Base-by-base conservation (phyloP, 2,329 filamentous ascomycete genomes). In the Aspergillus sp. region DNA sequence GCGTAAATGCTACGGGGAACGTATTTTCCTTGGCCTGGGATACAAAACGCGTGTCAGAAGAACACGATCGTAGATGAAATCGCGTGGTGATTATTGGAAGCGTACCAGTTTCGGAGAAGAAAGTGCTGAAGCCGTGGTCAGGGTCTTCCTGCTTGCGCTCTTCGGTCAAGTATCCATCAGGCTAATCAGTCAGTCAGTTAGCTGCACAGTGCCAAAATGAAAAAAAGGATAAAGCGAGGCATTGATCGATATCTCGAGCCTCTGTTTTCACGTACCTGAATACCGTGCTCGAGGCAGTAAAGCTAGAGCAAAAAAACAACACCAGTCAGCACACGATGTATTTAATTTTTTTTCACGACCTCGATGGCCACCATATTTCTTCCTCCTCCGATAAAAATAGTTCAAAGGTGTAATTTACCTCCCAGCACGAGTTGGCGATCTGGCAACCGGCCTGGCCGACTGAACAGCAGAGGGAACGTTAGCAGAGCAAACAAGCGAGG, bases 401-500 rank as follows among this genome's bases (percentile, higher is more conserved):
- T 30, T 48, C 40, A 41, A 15, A 8, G 19, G 40, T 47, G 58
- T 61, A 72, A 84, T 91, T 84, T 83, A 99, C 95, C 92, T 99
- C 95, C 95, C 95, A 99, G 88, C 95, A 98, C 73, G 95, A 95
- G 86, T 99, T 99, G 83, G 93, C 95, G 77, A 99, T 99, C 81
- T 99, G 95, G 88, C 95, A 98, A 89, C 95, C 95, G 79, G 95
- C 95, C 87, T 99, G 95, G 82, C 95, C 95, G 86, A 99, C 95
- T 99, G 78, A 47, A 58, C 52, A 51, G 58, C 46, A 52, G 58
- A 44, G 56, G 46, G 51, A 58, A 61, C 54, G 58, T 67, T 62
- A 67, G 65, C 65, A 51, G 61, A 57, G 56, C 57, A 44, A 62
- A 55, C 56, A 58, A 46, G 53, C 37, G 34, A 61, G 50, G 55